These are phyloP conservation scores for Trichoderma gamsii DNA, from an alignment of 495 filamentous ascomycete genomes.

Conservation along the genomic window DNA sequence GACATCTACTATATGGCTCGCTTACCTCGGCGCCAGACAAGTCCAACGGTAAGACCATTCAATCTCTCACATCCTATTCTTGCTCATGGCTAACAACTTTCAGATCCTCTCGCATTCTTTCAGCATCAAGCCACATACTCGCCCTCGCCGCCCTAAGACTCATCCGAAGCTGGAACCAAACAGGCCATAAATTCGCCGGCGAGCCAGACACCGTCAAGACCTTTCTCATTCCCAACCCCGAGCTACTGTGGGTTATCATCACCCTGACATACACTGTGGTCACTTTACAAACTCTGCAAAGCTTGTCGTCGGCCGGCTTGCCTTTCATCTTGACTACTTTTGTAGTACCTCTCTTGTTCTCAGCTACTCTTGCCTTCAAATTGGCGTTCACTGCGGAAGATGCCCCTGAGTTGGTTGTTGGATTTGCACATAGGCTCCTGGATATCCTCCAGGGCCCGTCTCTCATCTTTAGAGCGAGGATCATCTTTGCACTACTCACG, in stretches of 20 bases:
- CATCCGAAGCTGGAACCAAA: slow-evolving; percentile 84
- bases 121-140: neutral
- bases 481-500: slow-evolving; percentile 43
- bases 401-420: slow-evolving; percentile 71
- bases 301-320: slow-evolving; percentile 31
- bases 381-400: slow-evolving; percentile 75
- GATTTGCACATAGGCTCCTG: slow-evolving; percentile 39
- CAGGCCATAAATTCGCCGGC: slow-evolving; percentile 88
- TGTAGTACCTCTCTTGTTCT: slow-evolving; percentile 33
- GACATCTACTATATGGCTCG: slow-evolving; percentile 71
- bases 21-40: slow-evolving; percentile 54
- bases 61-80: neutral
- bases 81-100: neutral
- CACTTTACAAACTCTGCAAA: slow-evolving; percentile 29
- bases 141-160: slow-evolving; percentile 53
- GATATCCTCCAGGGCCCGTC: slow-evolving; percentile 38
- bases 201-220: slow-evolving; percentile 73
- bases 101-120: neutral
- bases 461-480: slow-evolving; percentile 46
- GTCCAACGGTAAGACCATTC: slow-evolving; percentile 20
- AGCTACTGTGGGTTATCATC: slow-evolving; percentile 70
- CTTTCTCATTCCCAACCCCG: slow-evolving; percentile 55
- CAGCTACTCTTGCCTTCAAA: slow-evolving; percentile 73
- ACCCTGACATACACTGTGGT: slow-evolving; percentile 56
- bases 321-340: slow-evolving; percentile 25